Conservation (phyloP, 2,329 filamentous ascomycete genomes). For the Coniella lustricola region DNA sequence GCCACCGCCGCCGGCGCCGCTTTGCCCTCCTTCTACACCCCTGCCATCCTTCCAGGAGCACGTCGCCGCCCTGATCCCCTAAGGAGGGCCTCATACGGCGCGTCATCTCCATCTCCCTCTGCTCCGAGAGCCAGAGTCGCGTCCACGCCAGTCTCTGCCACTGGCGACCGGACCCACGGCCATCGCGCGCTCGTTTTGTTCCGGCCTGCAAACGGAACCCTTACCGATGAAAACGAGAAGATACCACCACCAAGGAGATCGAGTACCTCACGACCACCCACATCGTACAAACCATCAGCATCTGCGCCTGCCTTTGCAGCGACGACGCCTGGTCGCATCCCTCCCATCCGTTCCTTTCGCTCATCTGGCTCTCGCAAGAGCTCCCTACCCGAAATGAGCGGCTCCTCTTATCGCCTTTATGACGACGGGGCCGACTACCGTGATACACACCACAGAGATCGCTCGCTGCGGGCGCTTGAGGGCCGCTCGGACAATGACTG, state of each 20-base stretch:
- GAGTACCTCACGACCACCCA: slow-evolving; percentile 37
- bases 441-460: slow-evolving; percentile 40
- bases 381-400: slow-evolving; percentile 45
- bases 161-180: slow-evolving; percentile 31
- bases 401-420: slow-evolving; percentile 34
- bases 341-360: slow-evolving; percentile 50
- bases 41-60: slow-evolving; percentile 11
- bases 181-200: slow-evolving; percentile 42
- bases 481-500: slow-evolving; percentile 33
- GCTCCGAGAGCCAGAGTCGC: slow-evolving; percentile 23
- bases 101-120: slow-evolving; percentile 12
- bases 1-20: neutral
- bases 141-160: slow-evolving; percentile 23
- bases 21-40: slow-evolving; percentile 10
- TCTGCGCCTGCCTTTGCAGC: slow-evolving; percentile 25
- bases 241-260: slow-evolving; percentile 28
- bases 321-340: slow-evolving; percentile 30
- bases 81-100: neutral
- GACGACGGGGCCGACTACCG: slow-evolving; percentile 36
- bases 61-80: slow-evolving; percentile 22
- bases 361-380: slow-evolving; percentile 52
- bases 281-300: slow-evolving; percentile 37
- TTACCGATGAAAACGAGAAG: slow-evolving; percentile 9
- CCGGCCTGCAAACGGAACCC: slow-evolving; percentile 23
- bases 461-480: slow-evolving; percentile 45